Evolutionary conservation across 2,329 filamentous ascomycete genomes (phyloP).

Genomic region (Trichoderma pleuroti): DNA sequence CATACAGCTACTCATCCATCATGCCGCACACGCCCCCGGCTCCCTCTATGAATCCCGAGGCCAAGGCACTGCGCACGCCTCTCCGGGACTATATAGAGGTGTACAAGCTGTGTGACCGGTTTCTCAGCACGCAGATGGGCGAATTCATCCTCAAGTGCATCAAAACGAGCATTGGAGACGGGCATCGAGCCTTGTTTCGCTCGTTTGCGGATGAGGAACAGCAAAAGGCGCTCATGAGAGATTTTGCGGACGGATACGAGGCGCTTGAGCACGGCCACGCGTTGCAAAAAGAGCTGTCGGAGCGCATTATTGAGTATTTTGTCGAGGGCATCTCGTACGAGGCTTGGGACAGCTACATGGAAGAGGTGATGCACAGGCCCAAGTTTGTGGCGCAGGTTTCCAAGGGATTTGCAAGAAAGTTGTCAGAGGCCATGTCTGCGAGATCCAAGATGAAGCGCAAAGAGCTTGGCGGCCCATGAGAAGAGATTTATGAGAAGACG

Average conservation of each 20-base stretch:
- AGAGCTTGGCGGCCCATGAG: slow-evolving; percentile 28
- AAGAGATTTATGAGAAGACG: background rate
- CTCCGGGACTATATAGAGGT: slow-evolving; percentile 35
- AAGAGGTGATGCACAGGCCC: slow-evolving; percentile 28
- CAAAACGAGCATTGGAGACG: slow-evolving; percentile 30
- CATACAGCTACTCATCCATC: slow-evolving; percentile 35
- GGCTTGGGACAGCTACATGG: slow-evolving; percentile 27
- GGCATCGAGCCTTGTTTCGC: slow-evolving; percentile 33
- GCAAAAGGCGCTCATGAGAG: slow-evolving; percentile 31
- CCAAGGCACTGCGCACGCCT: slow-evolving; percentile 26
- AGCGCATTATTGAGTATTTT: slow-evolving; percentile 32
- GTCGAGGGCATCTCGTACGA: slow-evolving; percentile 31
- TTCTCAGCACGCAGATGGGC: slow-evolving; percentile 31
- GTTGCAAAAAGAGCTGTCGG: slow-evolving; percentile 25
- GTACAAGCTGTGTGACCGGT: slow-evolving; percentile 37
- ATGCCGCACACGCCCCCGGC: slow-evolving; percentile 29
- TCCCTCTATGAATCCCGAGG: slow-evolving; percentile 27
- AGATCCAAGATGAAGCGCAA: slow-evolving; percentile 30
- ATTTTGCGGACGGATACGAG: slow-evolving; percentile 37
- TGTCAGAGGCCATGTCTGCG: slow-evolving; percentile 24
- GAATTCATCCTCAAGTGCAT: slow-evolving; percentile 32
- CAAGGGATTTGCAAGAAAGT: slow-evolving; percentile 31
- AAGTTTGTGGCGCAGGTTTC: slow-evolving; percentile 33
- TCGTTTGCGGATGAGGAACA: slow-evolving; percentile 26
- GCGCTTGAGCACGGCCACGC: slow-evolving; percentile 27